Base-by-base conservation (phyloP, 768 basidiomycete species). In the Suillus brevipes region DNA sequence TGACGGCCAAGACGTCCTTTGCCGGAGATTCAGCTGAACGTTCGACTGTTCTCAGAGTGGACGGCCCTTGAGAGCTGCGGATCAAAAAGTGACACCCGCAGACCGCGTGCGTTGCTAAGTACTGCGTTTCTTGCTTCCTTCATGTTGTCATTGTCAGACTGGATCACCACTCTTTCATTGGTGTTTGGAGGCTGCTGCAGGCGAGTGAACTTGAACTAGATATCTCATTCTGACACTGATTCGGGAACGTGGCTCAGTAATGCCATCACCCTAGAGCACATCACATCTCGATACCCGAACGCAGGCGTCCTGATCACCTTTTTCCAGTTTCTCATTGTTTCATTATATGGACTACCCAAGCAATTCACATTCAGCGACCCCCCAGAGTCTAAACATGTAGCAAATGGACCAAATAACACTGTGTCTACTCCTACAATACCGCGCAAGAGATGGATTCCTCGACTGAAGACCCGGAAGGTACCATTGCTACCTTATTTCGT, bases 181-280 rank as follows among this genome's bases (percentile, higher is more conserved):
- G 85, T 95, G 12, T 96, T 97, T 72, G 94, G 94, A 2, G 95
- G 95, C 1, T 97, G 95, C 77, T 97, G 95, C 81, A 88, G 89
- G 84, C 85, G 72, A 45, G 73, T 77, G 6, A 68, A 63, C 57
- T 42, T 7, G 28, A 7, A 38, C 13, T 16, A 64, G 68, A 52
- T 31, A 31, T 16, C 58, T 61, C 59, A 34, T 59, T 14, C 43
- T 47, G 14, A 20, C 12, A 61, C 28, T 34, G 10, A 66, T 31
- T 53, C 52, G 5, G 28, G 9, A 62, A 47, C 50, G 40, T 45
- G 42, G n/a, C 23, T 47, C 71, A 92, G 91, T 70, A 94, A 94
- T 74, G 92, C 92, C 38, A 81, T 92, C 64, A 88, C 92, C 0
- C 76, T 90, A 1, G 92, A 95, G 76, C 85, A 87, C 65, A 78